Evolutionary conservation across 495 filamentous ascomycete species (phyloP).

Genomic region (Xylaria grammica): DNA sequence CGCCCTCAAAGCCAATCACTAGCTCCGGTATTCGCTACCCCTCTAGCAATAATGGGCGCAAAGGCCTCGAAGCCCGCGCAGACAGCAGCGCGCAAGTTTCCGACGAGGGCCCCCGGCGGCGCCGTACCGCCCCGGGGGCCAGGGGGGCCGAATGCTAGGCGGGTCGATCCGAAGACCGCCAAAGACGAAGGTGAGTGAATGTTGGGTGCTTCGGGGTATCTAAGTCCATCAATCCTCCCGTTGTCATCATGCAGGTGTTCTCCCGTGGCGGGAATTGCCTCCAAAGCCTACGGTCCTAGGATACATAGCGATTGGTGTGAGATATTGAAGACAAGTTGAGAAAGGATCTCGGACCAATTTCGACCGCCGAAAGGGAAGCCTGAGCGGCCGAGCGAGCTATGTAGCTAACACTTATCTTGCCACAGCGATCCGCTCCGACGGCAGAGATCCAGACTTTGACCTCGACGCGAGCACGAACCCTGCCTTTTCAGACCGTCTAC

Average conservation of each 20-base stretch:
- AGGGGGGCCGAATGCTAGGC: slow-evolving; percentile 15
- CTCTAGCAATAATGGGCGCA: slow-evolving; percentile 29
- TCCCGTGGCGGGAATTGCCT: background rate
- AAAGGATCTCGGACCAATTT: too few species aligned
- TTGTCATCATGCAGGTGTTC: too few species aligned
- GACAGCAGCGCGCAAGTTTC: slow-evolving; percentile 47
- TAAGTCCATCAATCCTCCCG: background rate
- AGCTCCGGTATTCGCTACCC: background rate
- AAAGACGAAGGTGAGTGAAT: slow-evolving; percentile 45
- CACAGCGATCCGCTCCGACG: slow-evolving; percentile 37
- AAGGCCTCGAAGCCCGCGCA: slow-evolving; percentile 44
- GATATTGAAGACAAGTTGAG: too few species aligned
- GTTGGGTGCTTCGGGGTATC: background rate
- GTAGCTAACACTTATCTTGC: slow-evolving; percentile 1
- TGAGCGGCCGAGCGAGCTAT: too few species aligned
- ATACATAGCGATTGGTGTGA: too few species aligned
- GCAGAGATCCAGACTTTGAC: slow-evolving; percentile 36
- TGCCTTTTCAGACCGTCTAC: slow-evolving; percentile 47
- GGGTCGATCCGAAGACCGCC: slow-evolving; percentile 13
- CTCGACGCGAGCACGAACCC: slow-evolving; percentile 36
- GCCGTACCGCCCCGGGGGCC: slow-evolving; percentile 31
- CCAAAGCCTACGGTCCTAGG: background rate
- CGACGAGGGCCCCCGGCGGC: slow-evolving; percentile 42
- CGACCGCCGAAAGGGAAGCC: too few species aligned
- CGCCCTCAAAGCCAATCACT: background rate